Base-by-base conservation (phyloP, 2,329 filamentous ascomycete genomes). In the Ophiosphaerella korrae region DNA sequence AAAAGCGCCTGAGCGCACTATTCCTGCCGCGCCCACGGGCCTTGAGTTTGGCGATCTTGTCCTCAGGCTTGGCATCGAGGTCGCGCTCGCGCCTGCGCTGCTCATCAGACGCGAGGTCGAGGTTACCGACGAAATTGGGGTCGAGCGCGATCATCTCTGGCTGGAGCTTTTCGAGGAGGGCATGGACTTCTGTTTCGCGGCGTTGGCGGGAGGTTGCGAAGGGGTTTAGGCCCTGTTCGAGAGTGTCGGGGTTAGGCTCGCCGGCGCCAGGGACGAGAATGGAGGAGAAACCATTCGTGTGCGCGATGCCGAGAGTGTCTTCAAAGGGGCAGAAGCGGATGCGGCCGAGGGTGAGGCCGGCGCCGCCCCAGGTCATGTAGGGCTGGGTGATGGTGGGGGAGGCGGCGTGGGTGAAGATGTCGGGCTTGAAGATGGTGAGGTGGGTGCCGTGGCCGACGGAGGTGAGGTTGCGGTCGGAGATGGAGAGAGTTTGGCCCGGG, bases 71-170 rank as follows among this genome's bases (percentile, higher is more conserved):
- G 7, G 84, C 81, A 63, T 97, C 93, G 35, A 95, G 82, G 68
- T 96, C 88, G 2, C 84, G 86, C 66, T 95, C 91, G 23, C 85
- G 86, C 67, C 86, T 82, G 42, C 88, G 82, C 78, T 94, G 87
- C 77, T 89, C 83, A 53, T 92, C 86, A 32, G 88, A 90, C 43
- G 89, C 84, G 50, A 92, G 79, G 71, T 99, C 92, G 29, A 99
- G 81, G 62, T 87, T 90, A 48, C 94, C 94, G 64, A 99, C 85
- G 70, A 92, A 95, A 74, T 94, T 89, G 62, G 94, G 93, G 70
- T 99, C 88, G 18, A 99, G 80, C 1, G 91, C 90, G 57, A 99
- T 99, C 91, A 97, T 99, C 70, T 96, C 93, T 3, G 94, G 93
- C 67, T 92, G 86, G 41, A 99, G 81, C 79, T 99, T 99, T 81